Base-by-base conservation (phyloP, 164 flowering plant genomes). In the Macadamia integrifolia region DNA sequence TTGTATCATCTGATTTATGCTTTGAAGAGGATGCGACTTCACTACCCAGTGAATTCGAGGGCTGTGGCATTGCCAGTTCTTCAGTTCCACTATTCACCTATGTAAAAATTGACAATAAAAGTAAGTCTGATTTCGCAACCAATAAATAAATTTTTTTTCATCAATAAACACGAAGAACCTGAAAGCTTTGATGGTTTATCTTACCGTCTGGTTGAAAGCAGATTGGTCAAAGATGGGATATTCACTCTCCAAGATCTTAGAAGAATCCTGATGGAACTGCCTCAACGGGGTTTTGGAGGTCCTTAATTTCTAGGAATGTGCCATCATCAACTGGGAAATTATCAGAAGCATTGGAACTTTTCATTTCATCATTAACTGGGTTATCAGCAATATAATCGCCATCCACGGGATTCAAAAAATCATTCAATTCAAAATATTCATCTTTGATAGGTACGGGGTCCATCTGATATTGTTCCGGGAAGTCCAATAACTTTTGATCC, bases 11-110 rank as follows among this genome's bases (percentile, higher is more conserved):
- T 23, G 75, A 67, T 42, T 66, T 69, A 62, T 80, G 74, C 74
- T 66, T 62, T 9, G 86, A 83, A 46, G 84, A 77, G 30, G 89
- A 85, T 46, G 84, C 80, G 44, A 66, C 81, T 48, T 73, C 67
- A 28, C 42, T 66, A 50, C 61, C 69, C 53, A 68, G 18, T 48
- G 67, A 44, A 56, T 73, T 72, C 15, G 72, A 8, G 40, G 49
- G 48, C 60, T 63, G 76, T 43, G 72, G 67, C 50, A 61, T 52
- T 58, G 57, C 13, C 9, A 28, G 46, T 28, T 48, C 59, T 57
- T 64, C 44, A 18, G 32, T 40, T 58, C 23, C 80, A 40, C 61
- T 74, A 65, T 68, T 71, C 55, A 69, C 79, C 76, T 44, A 65
- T 46, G 57, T 6, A 53, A 53, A 49, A 49, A 8, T 49, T 4